phyloP scores from a whole-genome alignment of 2,329 filamentous ascomycete species.

The Amylocarpus encephaloides region DNA sequence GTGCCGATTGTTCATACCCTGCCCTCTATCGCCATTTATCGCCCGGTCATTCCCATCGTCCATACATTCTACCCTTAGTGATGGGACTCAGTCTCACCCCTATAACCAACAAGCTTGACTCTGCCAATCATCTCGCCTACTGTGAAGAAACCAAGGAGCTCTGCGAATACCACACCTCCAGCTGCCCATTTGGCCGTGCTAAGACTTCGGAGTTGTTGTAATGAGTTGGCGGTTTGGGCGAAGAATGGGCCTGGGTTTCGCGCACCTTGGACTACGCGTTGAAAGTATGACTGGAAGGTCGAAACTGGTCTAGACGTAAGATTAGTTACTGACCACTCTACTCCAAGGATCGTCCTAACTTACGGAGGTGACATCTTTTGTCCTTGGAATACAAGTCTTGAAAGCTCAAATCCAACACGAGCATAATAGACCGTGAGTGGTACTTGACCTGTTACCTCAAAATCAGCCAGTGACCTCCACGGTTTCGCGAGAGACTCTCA shows the following conservation, averaged over 20 bases:
- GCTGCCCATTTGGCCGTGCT: slow-evolving; percentile 64
- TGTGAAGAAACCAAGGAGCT: slow-evolving; percentile 94
- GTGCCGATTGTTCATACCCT: slow-evolving; percentile 6
- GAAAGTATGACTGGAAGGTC: slow-evolving; percentile 83
- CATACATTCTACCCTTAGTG: slow-evolving; percentile 38
- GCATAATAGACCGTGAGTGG: slow-evolving; percentile 89
- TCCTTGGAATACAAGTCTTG: slow-evolving; percentile 77
- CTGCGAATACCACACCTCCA: slow-evolving; percentile 72
- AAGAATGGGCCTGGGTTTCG: slow-evolving; percentile 61
- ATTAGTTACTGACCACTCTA: slow-evolving; percentile 1
- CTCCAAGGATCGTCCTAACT: slow-evolving; percentile 40
- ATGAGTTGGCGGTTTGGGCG: slow-evolving; percentile 45
- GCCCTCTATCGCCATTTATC: slow-evolving; percentile 6
- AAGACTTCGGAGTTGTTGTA: slow-evolving; percentile 60
- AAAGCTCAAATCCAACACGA: slow-evolving; percentile 79
- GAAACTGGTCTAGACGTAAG: slow-evolving; percentile 54
- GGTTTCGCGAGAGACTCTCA: not conserved
- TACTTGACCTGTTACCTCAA: slow-evolving; percentile 58
- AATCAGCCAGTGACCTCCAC: slow-evolving; percentile 21
- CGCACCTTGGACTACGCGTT: slow-evolving; percentile 63
- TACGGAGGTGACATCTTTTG: slow-evolving; percentile 96
- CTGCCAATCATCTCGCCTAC: slow-evolving; percentile 95
- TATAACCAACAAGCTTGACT: slow-evolving; percentile 92
- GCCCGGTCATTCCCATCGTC: not conserved
- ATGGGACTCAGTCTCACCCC: slow-evolving; percentile 55